Conservation (phyloP, 352 stramenopile species). For the Pythium sukuiense region DNA sequence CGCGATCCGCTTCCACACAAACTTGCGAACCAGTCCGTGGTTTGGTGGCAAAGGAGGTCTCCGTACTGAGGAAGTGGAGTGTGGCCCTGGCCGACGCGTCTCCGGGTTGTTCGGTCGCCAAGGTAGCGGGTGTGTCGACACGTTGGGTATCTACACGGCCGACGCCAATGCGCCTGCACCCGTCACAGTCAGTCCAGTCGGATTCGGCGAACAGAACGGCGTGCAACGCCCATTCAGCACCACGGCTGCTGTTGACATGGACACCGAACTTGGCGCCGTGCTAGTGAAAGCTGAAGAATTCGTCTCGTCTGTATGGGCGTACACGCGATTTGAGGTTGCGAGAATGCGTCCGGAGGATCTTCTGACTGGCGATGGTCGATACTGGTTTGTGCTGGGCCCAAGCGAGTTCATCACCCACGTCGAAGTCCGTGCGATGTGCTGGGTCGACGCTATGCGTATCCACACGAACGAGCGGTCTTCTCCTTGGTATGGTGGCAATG, state of each 20-base stretch:
- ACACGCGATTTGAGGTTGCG: slow-evolving; percentile 31
- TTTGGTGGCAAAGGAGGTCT: slow-evolving; percentile 42
- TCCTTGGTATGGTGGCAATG: slow-evolving; percentile 56
- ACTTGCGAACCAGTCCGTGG: slow-evolving; percentile 42
- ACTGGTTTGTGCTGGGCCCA: slow-evolving; percentile 42
- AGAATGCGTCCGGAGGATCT: neutral
- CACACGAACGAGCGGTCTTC: slow-evolving; percentile 52
- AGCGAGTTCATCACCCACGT: slow-evolving; percentile 53
- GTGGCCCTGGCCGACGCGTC: slow-evolving; percentile 32
- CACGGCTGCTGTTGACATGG: neutral
- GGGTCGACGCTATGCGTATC: slow-evolving; percentile 64
- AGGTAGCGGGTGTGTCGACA: slow-evolving; percentile 38
- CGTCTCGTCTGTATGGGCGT: slow-evolving; percentile 38
- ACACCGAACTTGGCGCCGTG: slow-evolving; percentile 40
- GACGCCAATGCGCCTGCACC: neutral
- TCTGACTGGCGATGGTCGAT: neutral
- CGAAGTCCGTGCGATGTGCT: slow-evolving; percentile 57
- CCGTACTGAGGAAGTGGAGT: slow-evolving; percentile 29
- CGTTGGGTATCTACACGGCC: slow-evolving; percentile 28
- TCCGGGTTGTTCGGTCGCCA: slow-evolving; percentile 41
- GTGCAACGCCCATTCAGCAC: slow-evolving; percentile 34
- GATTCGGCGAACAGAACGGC: slow-evolving; percentile 45
- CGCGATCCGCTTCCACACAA: slow-evolving; percentile 48
- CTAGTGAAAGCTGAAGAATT: slow-evolving; percentile 41
- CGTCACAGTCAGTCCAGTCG: slow-evolving; percentile 33